These are phyloP conservation scores for Allium cepa DNA, from an alignment of 106 monocot species.

Conservation along the genomic window DNA sequence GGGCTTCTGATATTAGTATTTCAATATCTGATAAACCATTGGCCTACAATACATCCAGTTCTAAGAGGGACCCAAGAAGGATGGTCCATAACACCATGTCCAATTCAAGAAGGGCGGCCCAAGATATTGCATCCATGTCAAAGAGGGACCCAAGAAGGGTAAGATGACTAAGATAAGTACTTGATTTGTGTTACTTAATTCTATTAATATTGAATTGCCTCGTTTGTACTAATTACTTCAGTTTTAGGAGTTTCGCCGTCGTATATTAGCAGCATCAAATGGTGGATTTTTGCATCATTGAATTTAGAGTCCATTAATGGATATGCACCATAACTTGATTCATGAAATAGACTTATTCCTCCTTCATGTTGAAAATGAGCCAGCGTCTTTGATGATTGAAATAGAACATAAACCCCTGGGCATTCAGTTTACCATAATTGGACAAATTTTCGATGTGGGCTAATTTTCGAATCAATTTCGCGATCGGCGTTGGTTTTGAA, in stretches of 20 bases:
- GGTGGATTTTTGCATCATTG: constrained; percentile 8
- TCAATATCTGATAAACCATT: constrained; percentile 21
- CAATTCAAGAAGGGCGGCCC: too few species aligned
- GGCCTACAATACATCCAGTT: constrained; percentile 18
- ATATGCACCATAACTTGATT: constrained; percentile 24
- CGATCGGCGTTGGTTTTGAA: too few species aligned
- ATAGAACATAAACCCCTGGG: constrained; percentile 21
- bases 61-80: constrained; percentile 91
- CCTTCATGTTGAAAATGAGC: constrained; percentile 23
- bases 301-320: constrained; percentile 23
- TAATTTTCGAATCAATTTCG: too few species aligned
- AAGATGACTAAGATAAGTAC: constrained; percentile 19
- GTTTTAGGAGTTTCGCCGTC: constrained; percentile 86
- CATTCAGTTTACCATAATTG: too few species aligned
- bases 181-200: too few species aligned
- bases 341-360: constrained; percentile 17
- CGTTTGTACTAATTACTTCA: constrained; percentile 17
- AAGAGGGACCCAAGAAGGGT: too few species aligned
- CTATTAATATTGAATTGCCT: too few species aligned
- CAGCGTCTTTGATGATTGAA: constrained; percentile 8
- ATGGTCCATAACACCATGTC: too few species aligned
- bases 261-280: constrained; percentile 27
- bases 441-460: too few species aligned
- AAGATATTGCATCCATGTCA: too few species aligned
- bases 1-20: constrained; percentile 14